Conservation (phyloP, 2,329 filamentous ascomycete genomes). For the Colletotrichum destructivum region DNA sequence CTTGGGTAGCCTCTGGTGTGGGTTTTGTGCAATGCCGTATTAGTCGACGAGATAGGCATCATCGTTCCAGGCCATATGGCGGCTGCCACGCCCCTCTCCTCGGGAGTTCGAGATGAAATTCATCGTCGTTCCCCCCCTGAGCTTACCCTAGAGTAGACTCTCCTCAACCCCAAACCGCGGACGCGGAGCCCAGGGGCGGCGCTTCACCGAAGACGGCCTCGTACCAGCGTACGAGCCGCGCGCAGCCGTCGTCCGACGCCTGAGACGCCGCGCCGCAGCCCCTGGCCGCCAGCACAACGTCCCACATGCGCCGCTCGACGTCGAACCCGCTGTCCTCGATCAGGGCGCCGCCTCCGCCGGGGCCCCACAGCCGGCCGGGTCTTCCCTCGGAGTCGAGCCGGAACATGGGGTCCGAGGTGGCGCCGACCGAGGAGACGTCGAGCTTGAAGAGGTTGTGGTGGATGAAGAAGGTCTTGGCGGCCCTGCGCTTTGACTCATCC, state of each 20-base stretch:
- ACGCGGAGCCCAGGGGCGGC: slow-evolving; percentile 12
- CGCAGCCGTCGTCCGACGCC: slow-evolving; percentile 43
- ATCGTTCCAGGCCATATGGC: not conserved
- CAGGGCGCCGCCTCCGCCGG: slow-evolving; percentile 44
- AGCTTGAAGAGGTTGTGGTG: slow-evolving; percentile 57
- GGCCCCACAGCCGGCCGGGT: slow-evolving; percentile 49
- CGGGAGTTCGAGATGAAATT: not conserved
- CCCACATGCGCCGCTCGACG: slow-evolving; percentile 53
- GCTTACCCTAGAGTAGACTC: not conserved
- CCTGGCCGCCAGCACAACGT: slow-evolving; percentile 48
- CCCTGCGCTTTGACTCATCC: slow-evolving; percentile 33
- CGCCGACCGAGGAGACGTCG: slow-evolving; percentile 49
- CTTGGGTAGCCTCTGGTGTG: not conserved
- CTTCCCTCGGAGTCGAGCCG: slow-evolving; percentile 45
- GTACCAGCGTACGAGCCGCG: slow-evolving; percentile 50
- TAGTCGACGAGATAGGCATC: not conserved
- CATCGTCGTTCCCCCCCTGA: not conserved
- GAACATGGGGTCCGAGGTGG: slow-evolving; percentile 43
- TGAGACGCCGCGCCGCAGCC: slow-evolving; percentile 47
- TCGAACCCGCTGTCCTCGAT: slow-evolving; percentile 49
- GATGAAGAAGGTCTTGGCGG: slow-evolving; percentile 51
- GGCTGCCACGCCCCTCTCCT: not conserved
- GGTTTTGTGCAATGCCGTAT: not conserved
- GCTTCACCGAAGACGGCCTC: slow-evolving; percentile 28
- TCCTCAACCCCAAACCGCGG: not conserved